Evolutionary conservation across 495 filamentous ascomycete species (phyloP).

Genomic region (Usnea hakonensis): DNA sequence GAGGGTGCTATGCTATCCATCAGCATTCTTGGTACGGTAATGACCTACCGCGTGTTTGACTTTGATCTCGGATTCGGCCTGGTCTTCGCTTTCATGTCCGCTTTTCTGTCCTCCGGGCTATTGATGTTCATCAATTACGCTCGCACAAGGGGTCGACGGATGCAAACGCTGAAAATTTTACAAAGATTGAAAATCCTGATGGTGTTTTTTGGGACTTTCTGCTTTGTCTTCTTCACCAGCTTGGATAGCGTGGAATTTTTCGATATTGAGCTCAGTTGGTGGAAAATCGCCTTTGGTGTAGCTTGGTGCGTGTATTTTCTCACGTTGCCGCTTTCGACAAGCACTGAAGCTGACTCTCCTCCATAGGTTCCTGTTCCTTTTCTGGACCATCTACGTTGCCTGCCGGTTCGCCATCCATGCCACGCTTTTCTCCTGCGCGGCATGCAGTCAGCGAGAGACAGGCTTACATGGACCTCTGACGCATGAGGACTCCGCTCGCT

Average conservation of each 20-base stretch:
- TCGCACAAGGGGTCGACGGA: not conserved
- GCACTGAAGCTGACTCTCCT: not conserved
- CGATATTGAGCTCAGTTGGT: not conserved
- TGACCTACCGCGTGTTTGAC: not conserved
- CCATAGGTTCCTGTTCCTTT: not conserved
- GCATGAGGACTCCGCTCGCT: not conserved
- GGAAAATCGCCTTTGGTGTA: not conserved
- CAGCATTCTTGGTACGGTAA: not conserved
- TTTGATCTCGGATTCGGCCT: slow-evolving; percentile 1
- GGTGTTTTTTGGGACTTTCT: not conserved
- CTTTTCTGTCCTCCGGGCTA: not conserved
- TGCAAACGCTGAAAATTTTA: not conserved
- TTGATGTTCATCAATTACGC: not conserved
- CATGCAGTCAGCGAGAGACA: not conserved
- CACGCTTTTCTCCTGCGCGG: not conserved
- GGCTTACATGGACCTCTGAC: not conserved
- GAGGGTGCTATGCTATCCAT: not conserved
- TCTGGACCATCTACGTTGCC: not conserved
- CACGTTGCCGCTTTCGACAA: too few relatives aligned
- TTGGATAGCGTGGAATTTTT: not conserved
- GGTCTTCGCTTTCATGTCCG: not conserved
- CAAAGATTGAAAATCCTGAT: not conserved
- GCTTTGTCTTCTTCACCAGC: not conserved
- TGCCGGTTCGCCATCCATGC: not conserved
- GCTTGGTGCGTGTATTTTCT: not conserved